Conservation (phyloP, 139 green algal genomes). For the Diplosphaera chodatii region DNA sequence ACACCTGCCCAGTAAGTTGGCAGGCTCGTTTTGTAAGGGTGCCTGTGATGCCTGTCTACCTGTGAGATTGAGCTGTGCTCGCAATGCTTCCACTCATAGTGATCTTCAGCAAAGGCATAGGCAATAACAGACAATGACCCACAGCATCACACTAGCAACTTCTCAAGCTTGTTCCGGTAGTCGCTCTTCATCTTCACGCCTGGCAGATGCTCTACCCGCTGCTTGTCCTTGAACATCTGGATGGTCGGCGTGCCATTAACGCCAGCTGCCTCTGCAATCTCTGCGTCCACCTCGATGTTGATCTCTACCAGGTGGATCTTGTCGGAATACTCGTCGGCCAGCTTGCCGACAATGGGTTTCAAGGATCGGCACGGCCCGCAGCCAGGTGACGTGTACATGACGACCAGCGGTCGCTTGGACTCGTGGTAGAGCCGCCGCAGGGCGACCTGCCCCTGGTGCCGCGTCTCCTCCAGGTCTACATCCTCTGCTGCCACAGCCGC, state of each 20-base stretch:
- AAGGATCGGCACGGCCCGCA: constrained; percentile 80
- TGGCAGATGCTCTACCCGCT: constrained; percentile 56
- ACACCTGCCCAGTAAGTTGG: no score
- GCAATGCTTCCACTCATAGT: no score
- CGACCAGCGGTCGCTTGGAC: constrained; percentile 64
- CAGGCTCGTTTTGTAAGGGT: no score
- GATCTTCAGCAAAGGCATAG: no score
- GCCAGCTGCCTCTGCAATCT: constrained; percentile 86
- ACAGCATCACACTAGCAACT: no score
- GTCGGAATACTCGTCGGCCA: constrained; percentile 72
- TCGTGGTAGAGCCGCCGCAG: constrained; percentile 98
- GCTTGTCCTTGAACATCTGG: constrained; percentile 95
- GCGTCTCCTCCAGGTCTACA: constrained; percentile 49
- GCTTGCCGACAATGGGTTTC: constrained; percentile 91
- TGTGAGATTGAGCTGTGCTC: no score
- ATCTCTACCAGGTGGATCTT: constrained; percentile 89
- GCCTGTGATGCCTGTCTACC: no score
- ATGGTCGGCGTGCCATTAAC: constrained; percentile 89
- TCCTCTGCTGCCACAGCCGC: not conserved
- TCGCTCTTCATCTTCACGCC: constrained; percentile 94
- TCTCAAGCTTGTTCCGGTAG: constrained; percentile 42
- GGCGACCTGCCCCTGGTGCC: constrained; percentile 88
- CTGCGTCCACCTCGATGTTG: constrained; percentile 84
- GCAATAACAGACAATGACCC: no score
- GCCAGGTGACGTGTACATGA: constrained; percentile 90